Conservation (phyloP, 305 asterid species). For the Fraxinus velutina region DNA sequence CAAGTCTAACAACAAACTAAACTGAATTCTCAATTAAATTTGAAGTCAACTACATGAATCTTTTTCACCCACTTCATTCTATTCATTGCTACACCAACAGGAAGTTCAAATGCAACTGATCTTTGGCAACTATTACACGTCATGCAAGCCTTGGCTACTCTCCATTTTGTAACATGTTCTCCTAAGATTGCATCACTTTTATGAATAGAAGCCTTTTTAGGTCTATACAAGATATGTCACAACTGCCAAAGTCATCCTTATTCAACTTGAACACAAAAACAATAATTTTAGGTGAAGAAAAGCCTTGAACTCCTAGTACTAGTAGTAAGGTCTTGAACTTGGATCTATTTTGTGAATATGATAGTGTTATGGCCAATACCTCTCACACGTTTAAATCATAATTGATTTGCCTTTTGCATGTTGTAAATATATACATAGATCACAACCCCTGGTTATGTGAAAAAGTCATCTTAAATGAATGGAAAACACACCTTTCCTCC, state of each 20-base stretch:
- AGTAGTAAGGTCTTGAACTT: neutral
- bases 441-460: neutral
- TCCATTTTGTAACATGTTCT: neutral
- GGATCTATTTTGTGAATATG: neutral
- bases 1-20: neutral
- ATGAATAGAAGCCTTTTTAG: neutral
- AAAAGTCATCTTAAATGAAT: neutral
- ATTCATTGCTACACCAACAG: neutral
- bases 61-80: neutral
- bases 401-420: neutral
- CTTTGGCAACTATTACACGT: neutral
- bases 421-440: neutral
- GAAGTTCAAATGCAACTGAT: neutral
- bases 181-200: neutral
- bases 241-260: neutral
- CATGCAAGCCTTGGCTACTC: neutral
- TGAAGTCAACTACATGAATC: neutral
- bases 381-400: neutral
- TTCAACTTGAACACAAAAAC: neutral
- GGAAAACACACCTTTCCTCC: conserved; percentile 74
- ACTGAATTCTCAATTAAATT: neutral
- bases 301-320: neutral
- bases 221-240: neutral
- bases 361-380: neutral
- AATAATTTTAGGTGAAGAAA: neutral